Evolutionary conservation across 164 flowering plant species (phyloP), one percentile per base, ranked within the genome.

Genomic region (Chimonanthus praecox): DNA sequence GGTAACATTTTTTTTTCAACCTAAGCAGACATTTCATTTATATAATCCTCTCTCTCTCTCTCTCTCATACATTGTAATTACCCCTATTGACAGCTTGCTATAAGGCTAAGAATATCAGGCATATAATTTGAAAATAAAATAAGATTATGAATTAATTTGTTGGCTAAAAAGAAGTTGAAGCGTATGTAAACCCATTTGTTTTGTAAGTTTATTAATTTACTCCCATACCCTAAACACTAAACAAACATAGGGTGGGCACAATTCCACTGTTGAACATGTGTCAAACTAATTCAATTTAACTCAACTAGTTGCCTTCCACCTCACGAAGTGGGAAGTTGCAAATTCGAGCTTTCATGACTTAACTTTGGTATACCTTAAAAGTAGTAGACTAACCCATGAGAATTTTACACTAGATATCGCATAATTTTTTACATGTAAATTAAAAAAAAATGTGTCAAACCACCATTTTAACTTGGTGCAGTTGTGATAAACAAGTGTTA

Each of bases 1-100:
- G 87, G 77, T 79, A 61, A 81, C 76, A 71, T 69, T 69, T 43
- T 49, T 74, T 80, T 81, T 78, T 75, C 79, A 79, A 71, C 72
- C 80, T 61, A 83, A 70, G 83, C 82, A 83, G 82, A 72, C 74
- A 69, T 65, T 72, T 63, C 72, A 75, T 77, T 74, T 78, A 81
- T 86, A 83, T 71, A 73, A 54, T 5, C 58, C 72, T 69, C 77
- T 64, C 73, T 47, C 75, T 69, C 78, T 79, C 75, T 75, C 73
- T 65, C 70, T 76, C 62, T 21, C 43, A 10, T 47, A 46, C 13
- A 7, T 7, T 54, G 48, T 58, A 73, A 68, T 67, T 7, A 47
- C 21, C 58, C 2, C n/a, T 11, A 63, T 47, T 50, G 60, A 72
- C 74, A 73, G 75, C 67, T 67, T 51, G 49, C 18, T 46, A 43